phyloP scores from a whole-genome alignment of 2,329 filamentous ascomycete species.

The Cladosporium austrohemisphaericum region DNA sequence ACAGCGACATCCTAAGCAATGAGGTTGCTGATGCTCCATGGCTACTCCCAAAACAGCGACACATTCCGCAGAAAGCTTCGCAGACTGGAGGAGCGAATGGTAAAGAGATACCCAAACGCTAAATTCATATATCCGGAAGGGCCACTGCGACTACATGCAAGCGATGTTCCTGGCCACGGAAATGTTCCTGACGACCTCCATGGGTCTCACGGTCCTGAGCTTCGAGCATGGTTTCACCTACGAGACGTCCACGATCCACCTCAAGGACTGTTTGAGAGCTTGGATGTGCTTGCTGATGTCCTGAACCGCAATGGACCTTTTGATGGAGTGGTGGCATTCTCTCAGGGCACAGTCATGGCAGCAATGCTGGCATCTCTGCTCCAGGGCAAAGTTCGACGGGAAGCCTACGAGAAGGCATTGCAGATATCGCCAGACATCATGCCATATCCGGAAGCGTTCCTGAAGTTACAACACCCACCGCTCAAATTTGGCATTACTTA shows the following conservation, averaged over 20 bases:
- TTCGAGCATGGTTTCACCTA: slow-evolving; percentile 13
- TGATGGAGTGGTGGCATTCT: slow-evolving; percentile 78
- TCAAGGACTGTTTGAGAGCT: slow-evolving; percentile 61
- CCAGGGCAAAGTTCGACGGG: slow-evolving; percentile 49
- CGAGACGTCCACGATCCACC: not conserved
- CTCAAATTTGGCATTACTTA: slow-evolving; percentile 72
- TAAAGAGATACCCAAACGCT: slow-evolving; percentile 61
- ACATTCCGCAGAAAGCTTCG: slow-evolving; percentile 86
- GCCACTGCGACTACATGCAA: slow-evolving; percentile 39
- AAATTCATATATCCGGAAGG: slow-evolving; percentile 47
- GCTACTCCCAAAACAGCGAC: slow-evolving; percentile 85
- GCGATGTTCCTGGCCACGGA: slow-evolving; percentile 42
- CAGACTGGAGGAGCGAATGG: slow-evolving; percentile 74
- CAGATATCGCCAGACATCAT: slow-evolving; percentile 42
- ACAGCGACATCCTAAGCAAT: slow-evolving; percentile 1
- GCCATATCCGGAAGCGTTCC: slow-evolving; percentile 50
- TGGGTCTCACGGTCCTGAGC: not conserved
- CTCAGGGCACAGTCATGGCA: slow-evolving; percentile 71
- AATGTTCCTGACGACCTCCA: not conserved
- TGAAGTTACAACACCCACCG: slow-evolving; percentile 47
- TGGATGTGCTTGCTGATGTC: slow-evolving; percentile 58
- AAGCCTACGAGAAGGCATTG: slow-evolving; percentile 45
- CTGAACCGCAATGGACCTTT: slow-evolving; percentile 64
- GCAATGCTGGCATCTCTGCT: slow-evolving; percentile 69
- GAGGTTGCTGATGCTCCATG: slow-evolving; percentile 31